phyloP scores from a whole-genome alignment of 2,329 filamentous ascomycete species.

The Sporothrix brunneoviolacea region DNA sequence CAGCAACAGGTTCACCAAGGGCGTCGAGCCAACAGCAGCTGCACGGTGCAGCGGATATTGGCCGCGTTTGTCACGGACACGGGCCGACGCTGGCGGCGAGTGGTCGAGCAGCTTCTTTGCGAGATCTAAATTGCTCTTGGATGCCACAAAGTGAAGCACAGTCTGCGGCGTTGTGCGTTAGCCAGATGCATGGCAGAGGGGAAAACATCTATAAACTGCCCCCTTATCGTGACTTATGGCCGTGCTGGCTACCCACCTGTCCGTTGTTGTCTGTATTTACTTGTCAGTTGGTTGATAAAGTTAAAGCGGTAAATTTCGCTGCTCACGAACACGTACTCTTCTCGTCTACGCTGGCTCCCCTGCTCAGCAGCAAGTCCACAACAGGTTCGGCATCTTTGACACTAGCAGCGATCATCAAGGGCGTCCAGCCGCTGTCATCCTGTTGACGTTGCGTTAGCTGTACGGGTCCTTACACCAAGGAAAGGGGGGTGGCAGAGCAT shows the following conservation, averaged over 20 bases:
- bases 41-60: slow-evolving; percentile 88
- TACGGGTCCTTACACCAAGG: neutral
- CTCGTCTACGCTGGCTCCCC: slow-evolving; percentile 64
- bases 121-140: slow-evolving; percentile 79
- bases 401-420: slow-evolving; percentile 75
- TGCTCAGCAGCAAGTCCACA: slow-evolving; percentile 59
- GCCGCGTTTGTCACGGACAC: slow-evolving; percentile 78
- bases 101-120: slow-evolving; percentile 69
- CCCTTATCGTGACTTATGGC: too few relatives aligned
- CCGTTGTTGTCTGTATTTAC: slow-evolving; percentile 36
- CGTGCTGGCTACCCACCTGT: slow-evolving; percentile 53
- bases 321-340: slow-evolving; percentile 49
- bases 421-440: slow-evolving; percentile 76
- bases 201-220: too few relatives aligned
- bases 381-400: slow-evolving; percentile 65
- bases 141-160: slow-evolving; percentile 83
- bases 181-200: neutral
- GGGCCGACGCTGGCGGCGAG: slow-evolving; percentile 63
- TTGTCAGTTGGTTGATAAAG: neutral
- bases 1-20: slow-evolving; percentile 74
- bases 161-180: slow-evolving; percentile 45
- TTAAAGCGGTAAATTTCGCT: slow-evolving; percentile 15
- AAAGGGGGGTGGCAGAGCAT: neutral
- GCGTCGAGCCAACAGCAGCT: slow-evolving; percentile 81
- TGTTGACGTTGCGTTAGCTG: slow-evolving; percentile 23